Conservation (phyloP, 768 basidiomycete genomes). For the Hydnum rufescens region DNA sequence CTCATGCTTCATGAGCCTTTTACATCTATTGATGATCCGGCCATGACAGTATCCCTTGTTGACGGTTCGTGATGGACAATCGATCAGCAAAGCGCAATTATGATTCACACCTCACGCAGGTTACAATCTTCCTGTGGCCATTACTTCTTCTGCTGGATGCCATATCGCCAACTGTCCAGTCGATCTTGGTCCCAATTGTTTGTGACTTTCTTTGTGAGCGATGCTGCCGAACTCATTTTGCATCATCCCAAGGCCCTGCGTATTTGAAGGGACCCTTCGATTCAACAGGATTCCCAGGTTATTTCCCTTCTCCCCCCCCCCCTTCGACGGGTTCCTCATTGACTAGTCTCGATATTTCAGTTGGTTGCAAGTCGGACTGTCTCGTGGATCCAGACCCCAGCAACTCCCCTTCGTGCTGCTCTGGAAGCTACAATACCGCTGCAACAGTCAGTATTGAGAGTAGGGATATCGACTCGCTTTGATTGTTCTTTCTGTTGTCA, state of each 20-base stretch:
- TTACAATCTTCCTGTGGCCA: neutral
- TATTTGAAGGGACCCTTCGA: slow-evolving; percentile 7
- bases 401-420: slow-evolving; percentile 13
- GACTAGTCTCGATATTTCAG: too few species aligned
- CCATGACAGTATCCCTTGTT: slow-evolving; percentile 11
- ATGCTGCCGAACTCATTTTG: neutral
- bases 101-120: neutral
- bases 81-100: neutral
- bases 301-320: too few species aligned
- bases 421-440: slow-evolving; percentile 10
- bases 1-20: too few species aligned
- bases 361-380: slow-evolving; percentile 14
- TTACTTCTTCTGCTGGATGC: neutral
- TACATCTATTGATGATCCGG: too few species aligned
- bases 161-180: slow-evolving; percentile 8
- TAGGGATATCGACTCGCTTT: neutral
- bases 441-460: slow-evolving; percentile 5
- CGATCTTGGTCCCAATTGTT: slow-evolving; percentile 7
- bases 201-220: neutral
- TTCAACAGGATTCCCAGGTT: slow-evolving; percentile 9
- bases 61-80: slow-evolving; percentile 3
- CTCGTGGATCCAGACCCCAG: slow-evolving; percentile 10
- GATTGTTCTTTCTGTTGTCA: neutral
- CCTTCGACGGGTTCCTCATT: too few species aligned
- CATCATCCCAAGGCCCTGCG: neutral